Evolutionary conservation across 2,329 filamentous ascomycete species (phyloP), one percentile per base, ranked within the genome.

Genomic region (Westerdykella sp.): DNA sequence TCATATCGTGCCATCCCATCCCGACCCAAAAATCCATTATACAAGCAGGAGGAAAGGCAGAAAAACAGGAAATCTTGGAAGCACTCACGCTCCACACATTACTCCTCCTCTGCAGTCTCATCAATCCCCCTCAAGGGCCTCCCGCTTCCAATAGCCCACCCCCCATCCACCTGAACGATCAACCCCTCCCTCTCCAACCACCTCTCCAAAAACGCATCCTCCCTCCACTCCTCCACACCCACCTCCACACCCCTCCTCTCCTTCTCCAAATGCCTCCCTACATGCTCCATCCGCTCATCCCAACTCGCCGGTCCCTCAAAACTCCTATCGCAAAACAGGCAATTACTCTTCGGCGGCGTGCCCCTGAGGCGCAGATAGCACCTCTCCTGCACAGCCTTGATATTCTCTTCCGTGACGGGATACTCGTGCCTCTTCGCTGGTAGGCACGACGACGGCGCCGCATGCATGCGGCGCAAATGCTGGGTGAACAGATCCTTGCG

Each of bases 401-500:
- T 70, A 11, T 73, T 71, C 5, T 72, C 69, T 39, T 85, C 78
- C 13, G 54, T 63, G 30, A 72, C 58, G 1, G 54, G 52, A 34
- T 48, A 55, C 13, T 63, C 54, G 77, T 79, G 56, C 69, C 76
- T 52, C 50, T 44, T 65, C 54, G 46, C 72, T 75, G 48, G 53
- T 34, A 59, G 57, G 36, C 69, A 63, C 34, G 53, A 44, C 10
- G 53, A 45, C 11, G 74, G 64, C 0, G 78, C 76, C 0, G 78
- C 73, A 61, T 96, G 90, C 87, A 94, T 94, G 37, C 91, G 84
- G 5, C 87, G 79, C 2, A 91, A 75, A 60, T 96, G 91, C 58
- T 95, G 88, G 0, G 84, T 87, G 69, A 90, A 95, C 9, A 96
- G 78, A 58, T 96, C 90, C 63, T 94, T 95, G 57, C 90, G 84